Conservation (phyloP, 495 filamentous ascomycete genomes). For the Oidiodendron maius region DNA sequence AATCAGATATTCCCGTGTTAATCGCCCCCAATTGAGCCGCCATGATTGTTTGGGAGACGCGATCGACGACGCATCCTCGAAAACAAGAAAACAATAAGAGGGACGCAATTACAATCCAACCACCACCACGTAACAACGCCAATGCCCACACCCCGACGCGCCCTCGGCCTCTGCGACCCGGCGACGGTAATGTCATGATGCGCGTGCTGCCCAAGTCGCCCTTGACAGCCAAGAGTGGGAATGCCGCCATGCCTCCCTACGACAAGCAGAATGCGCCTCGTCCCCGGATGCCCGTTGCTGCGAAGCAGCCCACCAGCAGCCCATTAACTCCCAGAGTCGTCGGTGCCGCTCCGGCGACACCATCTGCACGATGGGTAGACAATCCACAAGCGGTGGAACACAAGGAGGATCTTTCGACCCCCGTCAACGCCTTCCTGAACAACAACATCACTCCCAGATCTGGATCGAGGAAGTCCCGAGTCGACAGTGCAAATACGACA, state of each 20-base stretch:
- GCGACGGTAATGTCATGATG: conserved; percentile 27
- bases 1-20: too few relatives aligned
- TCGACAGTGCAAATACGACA: conserved; percentile 57
- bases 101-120: conserved; percentile 19
- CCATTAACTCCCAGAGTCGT: conserved; percentile 48
- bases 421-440: conserved; percentile 49
- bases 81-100: too few relatives aligned
- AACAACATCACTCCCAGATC: conserved; percentile 70
- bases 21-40: too few relatives aligned
- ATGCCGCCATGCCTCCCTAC: conserved; percentile 36
- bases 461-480: conserved; percentile 56
- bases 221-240: conserved; percentile 16
- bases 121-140: conserved; percentile 27
- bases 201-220: conserved; percentile 20
- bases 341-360: conserved; percentile 28
- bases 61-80: too few relatives aligned
- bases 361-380: conserved; percentile 30
- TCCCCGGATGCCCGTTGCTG: conserved; percentile 37
- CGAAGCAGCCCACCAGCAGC: conserved; percentile 27
- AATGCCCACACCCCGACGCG: conserved; percentile 14
- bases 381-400: conserved; percentile 24
- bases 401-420: conserved; percentile 40
- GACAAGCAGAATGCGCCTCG: conserved; percentile 47
- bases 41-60: too few relatives aligned
- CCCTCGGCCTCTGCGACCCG: conserved; percentile 13